phyloP scores from a whole-genome alignment of 805 yeast species.

The Schizosaccharomyces pombe region DNA sequence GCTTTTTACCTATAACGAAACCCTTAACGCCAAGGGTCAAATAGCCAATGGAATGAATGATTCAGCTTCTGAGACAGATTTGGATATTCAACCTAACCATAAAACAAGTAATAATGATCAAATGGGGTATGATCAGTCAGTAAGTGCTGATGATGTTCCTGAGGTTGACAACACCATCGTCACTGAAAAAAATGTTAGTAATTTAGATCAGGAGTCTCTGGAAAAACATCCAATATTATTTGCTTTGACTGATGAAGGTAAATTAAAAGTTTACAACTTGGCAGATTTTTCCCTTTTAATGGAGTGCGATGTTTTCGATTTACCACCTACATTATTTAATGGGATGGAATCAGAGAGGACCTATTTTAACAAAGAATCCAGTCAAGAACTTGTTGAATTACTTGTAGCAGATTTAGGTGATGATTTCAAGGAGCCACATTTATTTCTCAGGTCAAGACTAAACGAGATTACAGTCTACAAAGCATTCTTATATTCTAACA shows the following conservation, averaged over 20 bases:
- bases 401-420: slow-evolving; percentile 4
- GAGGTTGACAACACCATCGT: background rate
- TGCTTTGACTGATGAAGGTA: background rate
- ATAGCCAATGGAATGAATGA: no score
- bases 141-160: background rate
- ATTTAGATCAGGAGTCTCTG: background rate
- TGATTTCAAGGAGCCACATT: background rate
- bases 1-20: no score
- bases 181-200: slow-evolving; percentile 3
- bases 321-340: background rate
- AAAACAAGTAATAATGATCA: background rate
- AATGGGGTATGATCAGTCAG: background rate
- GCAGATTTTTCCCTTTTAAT: background rate
- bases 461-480: slow-evolving; percentile 4
- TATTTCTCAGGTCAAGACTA: background rate
- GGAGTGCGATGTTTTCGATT: background rate
- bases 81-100: no score
- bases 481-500: background rate
- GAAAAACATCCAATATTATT: background rate
- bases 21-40: no score
- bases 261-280: background rate
- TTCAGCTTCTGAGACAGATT: no score
- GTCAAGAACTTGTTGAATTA: slow-evolving; percentile 1
- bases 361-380: background rate
- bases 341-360: background rate